These are phyloP conservation scores for Fusarium sp. DNA, from an alignment of 2,329 filamentous ascomycete species.

Conservation along the genomic window DNA sequence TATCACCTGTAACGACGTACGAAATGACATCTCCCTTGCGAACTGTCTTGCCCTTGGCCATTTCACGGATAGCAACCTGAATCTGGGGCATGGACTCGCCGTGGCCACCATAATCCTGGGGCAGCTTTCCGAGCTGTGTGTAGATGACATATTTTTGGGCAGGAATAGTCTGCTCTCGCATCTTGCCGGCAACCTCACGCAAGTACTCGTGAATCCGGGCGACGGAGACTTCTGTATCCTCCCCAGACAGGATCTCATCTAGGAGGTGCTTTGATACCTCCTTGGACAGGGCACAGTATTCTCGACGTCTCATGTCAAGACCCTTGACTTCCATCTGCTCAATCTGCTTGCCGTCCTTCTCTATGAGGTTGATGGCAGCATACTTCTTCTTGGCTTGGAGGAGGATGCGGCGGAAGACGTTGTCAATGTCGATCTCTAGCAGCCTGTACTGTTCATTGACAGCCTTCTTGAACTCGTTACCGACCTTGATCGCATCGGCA, in stretches of 20 bases:
- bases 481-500: conserved; percentile 89
- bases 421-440: conserved; percentile 98
- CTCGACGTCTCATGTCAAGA: conserved; percentile 96
- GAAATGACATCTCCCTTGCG: conserved; percentile 96
- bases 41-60: conserved; percentile 87
- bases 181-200: conserved; percentile 84
- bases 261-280: conserved; percentile 91
- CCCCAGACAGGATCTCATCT: conserved; percentile 94
- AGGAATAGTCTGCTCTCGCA: conserved; percentile 84
- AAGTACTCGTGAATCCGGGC: conserved; percentile 95
- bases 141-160: conserved; percentile 95
- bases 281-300: conserved; percentile 96
- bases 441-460: conserved; percentile 95
- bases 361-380: conserved; percentile 93
- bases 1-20: conserved; percentile 89
- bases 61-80: conserved; percentile 91
- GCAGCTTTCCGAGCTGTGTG: conserved; percentile 95
- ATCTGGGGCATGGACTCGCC: conserved; percentile 93
- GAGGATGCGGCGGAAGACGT: conserved; percentile 92
- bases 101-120: conserved; percentile 93
- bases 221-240: conserved; percentile 90
- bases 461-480: conserved; percentile 92
- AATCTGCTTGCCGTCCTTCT: conserved; percentile 88
- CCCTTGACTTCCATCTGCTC: conserved; percentile 99
- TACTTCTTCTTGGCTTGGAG: conserved; percentile 99